Evolutionary conservation across 345 rosid species (phyloP).

Genomic region (Hevea brasiliensis): DNA sequence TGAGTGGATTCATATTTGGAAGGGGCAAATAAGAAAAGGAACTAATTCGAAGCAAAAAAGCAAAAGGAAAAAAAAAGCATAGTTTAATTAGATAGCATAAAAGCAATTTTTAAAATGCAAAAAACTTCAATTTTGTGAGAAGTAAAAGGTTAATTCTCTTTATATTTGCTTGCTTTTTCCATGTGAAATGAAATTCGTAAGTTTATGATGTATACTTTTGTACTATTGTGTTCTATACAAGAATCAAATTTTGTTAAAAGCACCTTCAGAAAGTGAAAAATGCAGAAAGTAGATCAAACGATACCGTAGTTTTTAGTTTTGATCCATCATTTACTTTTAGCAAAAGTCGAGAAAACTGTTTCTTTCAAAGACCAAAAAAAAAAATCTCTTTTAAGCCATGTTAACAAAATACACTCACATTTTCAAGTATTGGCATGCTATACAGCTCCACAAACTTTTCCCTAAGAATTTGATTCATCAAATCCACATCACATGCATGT

Average conservation of each 20-base stretch:
- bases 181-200: background rate
- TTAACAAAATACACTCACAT: conserved; percentile 53
- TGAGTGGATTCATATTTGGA: background rate
- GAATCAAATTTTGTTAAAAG: background rate
- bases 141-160: background rate
- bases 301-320: background rate
- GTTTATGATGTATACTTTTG: background rate
- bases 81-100: too few species aligned
- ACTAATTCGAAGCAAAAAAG: conserved; percentile 2
- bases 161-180: background rate
- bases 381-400: background rate
- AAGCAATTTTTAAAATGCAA: too few species aligned
- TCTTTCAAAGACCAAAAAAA: background rate
- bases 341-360: background rate
- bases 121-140: too few species aligned
- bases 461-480: conserved; percentile 83
- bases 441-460: conserved; percentile 94
- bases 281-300: background rate
- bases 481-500: conserved; percentile 90
- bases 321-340: background rate
- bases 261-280: background rate
- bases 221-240: too few species aligned
- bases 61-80: background rate
- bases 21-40: too few species aligned
- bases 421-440: conserved; percentile 77